These are phyloP conservation scores for Neoconidiobolus thromboides DNA, from an alignment of 371 early-diverging fungal species.

Conservation along the genomic window DNA sequence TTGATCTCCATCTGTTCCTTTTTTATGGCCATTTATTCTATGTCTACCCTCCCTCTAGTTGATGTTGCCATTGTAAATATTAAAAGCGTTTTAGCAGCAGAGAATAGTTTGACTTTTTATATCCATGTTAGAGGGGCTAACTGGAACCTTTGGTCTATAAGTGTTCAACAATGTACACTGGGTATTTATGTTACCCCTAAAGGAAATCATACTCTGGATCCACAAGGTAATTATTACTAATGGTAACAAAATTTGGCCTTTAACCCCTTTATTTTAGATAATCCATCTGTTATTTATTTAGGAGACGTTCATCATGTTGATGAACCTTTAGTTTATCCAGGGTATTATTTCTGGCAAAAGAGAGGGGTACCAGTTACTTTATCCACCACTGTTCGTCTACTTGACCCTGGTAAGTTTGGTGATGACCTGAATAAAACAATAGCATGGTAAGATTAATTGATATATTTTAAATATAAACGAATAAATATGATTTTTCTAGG, in stretches of 20 bases:
- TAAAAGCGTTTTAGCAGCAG: not conserved
- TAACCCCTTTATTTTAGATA: not conserved
- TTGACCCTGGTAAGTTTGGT: not conserved
- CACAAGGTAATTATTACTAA: too few species aligned
- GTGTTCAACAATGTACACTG: not conserved
- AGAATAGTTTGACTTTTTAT: slow-evolving; percentile 3
- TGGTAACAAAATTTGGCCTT: not conserved
- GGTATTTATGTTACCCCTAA: not conserved
- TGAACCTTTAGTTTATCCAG: not conserved
- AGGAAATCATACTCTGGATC: too few species aligned
- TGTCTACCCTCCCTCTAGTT: slow-evolving; percentile 2
- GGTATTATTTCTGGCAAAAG: not conserved
- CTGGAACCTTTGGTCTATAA: slow-evolving; percentile 4
- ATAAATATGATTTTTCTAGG: not conserved
- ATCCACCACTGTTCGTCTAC: not conserved
- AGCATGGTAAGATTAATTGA: not conserved
- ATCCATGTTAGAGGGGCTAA: not conserved
- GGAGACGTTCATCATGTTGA: not conserved
- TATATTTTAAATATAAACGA: not conserved
- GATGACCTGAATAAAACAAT: not conserved
- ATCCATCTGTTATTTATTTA: not conserved
- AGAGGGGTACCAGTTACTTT: not conserved
- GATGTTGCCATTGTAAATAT: not conserved
- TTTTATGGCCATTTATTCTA: not conserved
- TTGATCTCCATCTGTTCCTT: not conserved